These are phyloP conservation scores for Pinus albicaulis DNA, from an alignment of 75 land plant genomes.

Conservation along the genomic window DNA sequence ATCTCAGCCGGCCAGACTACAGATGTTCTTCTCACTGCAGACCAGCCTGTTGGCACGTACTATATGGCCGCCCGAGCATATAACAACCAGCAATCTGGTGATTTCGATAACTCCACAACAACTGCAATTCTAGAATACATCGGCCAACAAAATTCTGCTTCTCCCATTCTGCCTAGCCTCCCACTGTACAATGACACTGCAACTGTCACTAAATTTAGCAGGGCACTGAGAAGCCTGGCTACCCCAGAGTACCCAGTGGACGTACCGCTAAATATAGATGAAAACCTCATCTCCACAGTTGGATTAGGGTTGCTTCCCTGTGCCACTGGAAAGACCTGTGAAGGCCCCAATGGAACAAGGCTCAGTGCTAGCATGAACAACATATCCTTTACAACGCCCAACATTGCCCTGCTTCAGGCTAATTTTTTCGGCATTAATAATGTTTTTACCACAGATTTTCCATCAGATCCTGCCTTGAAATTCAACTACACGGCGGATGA, in stretches of 20 bases:
- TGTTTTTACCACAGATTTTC: slow-evolving; percentile 19
- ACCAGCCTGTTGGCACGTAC: slow-evolving; percentile 13
- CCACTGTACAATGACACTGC: slow-evolving; percentile 22
- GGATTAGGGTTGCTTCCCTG: slow-evolving; percentile 9
- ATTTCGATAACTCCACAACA: not conserved
- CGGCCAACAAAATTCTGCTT: not conserved
- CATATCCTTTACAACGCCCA: slow-evolving; percentile 22
- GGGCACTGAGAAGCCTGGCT: slow-evolving; percentile 10
- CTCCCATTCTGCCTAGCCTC: slow-evolving; percentile 2
- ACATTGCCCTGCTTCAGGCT: slow-evolving; percentile 17
- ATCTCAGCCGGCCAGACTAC: slow-evolving; percentile 29
- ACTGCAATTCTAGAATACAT: not conserved
- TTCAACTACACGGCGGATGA: slow-evolving; percentile 15
- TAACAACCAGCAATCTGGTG: not conserved
- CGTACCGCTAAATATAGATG: slow-evolving; percentile 8
- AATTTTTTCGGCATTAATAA: slow-evolving; percentile 2
- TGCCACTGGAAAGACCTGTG: not conserved
- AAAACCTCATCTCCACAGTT: slow-evolving; percentile 8
- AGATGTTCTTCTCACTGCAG: slow-evolving; percentile 29
- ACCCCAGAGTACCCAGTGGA: slow-evolving; percentile 7
- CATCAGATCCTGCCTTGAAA: not conserved
- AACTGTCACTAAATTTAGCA: not conserved
- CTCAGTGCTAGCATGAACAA: slow-evolving; percentile 22
- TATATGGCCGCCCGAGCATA: slow-evolving; percentile 23
- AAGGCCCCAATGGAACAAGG: slow-evolving; percentile 3